Conservation (phyloP, 2,329 filamentous ascomycete genomes). For the Sarocladiaceae sp. region DNA sequence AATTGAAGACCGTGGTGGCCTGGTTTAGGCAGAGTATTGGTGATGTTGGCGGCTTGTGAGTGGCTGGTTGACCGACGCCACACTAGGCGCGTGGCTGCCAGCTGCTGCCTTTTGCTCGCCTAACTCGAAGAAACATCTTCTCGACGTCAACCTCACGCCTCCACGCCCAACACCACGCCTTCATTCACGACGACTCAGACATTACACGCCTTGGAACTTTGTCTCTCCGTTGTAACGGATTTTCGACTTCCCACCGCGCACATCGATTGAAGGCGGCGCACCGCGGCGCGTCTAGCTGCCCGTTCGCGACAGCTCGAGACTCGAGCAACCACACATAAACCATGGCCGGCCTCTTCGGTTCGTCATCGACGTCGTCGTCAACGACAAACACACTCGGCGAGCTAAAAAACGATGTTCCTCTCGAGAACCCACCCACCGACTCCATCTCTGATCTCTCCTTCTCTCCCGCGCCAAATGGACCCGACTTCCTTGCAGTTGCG, state of each 20-base stretch:
- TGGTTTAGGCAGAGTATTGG: too few relatives aligned
- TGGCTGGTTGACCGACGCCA: constrained; percentile 1
- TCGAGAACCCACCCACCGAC: constrained; percentile 78
- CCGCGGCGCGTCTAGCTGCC: background rate
- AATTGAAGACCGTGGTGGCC: too few relatives aligned
- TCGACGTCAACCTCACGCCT: background rate
- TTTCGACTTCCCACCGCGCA: too few relatives aligned
- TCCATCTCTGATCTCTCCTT: constrained; percentile 86
- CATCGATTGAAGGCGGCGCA: too few relatives aligned
- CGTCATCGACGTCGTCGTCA: constrained; percentile 47
- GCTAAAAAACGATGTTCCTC: constrained; percentile 79
- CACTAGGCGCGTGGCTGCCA: constrained; percentile 5
- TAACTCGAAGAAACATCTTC: background rate
- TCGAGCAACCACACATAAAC: background rate
- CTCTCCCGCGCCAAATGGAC: constrained; percentile 54
- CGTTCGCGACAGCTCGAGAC: constrained; percentile 1
- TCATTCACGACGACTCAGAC: background rate
- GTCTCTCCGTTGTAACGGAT: background rate
- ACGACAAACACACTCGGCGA: constrained; percentile 77
- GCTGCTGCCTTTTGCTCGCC: constrained; percentile 9
- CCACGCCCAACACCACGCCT: background rate
- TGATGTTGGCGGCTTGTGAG: too few relatives aligned
- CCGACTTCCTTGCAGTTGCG: constrained; percentile 80
- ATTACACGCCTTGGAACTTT: background rate
- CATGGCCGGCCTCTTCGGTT: constrained; percentile 64